Evolutionary conservation across 805 yeast species (phyloP).

Genomic region (Yamadazyma philogaea): DNA sequence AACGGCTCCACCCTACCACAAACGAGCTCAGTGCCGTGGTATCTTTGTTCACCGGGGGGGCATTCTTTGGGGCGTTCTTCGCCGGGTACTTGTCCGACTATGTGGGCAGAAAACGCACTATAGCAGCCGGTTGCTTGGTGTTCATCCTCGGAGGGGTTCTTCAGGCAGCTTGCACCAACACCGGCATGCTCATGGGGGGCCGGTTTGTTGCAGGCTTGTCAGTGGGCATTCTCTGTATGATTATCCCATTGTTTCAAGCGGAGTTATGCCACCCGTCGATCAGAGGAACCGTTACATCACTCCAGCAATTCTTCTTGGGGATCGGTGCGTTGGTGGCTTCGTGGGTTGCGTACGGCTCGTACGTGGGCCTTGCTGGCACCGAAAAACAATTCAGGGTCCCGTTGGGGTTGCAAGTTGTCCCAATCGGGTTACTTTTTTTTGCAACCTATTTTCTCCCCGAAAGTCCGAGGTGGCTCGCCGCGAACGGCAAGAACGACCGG

Average conservation of each 20-base stretch:
- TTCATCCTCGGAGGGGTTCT: conserved; percentile 28
- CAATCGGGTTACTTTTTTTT: conserved; percentile 33
- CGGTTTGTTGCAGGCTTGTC: conserved; percentile 73
- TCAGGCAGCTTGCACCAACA: conserved; percentile 26
- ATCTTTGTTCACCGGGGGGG: conserved; percentile 16
- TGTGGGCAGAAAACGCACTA: conserved; percentile 34
- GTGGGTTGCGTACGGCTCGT: conserved; percentile 68
- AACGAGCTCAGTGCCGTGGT: conserved; percentile 16
- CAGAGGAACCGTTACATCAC: conserved; percentile 65
- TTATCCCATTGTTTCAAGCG: conserved; percentile 77
- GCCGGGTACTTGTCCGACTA: conserved; percentile 15
- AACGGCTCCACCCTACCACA: conserved; percentile 12
- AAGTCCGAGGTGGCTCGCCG: conserved; percentile 53
- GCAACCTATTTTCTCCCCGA: conserved; percentile 49
- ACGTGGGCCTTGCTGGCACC: conserved; percentile 41
- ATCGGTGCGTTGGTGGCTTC: conserved; percentile 73
- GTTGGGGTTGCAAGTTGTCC: conserved; percentile 21
- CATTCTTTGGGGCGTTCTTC: conserved; percentile 16
- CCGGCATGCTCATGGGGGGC: conserved; percentile 34
- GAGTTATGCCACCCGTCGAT: conserved; percentile 61
- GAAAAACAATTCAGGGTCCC: conserved; percentile 23
- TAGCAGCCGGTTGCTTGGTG: conserved; percentile 21
- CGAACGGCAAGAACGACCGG: conserved; percentile 48
- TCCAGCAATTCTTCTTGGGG: conserved; percentile 66
- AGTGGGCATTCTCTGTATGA: conserved; percentile 71